These are phyloP conservation scores for Diaporthe sp. DNA, from an alignment of 2,329 filamentous ascomycete genomes.

Conservation along the genomic window DNA sequence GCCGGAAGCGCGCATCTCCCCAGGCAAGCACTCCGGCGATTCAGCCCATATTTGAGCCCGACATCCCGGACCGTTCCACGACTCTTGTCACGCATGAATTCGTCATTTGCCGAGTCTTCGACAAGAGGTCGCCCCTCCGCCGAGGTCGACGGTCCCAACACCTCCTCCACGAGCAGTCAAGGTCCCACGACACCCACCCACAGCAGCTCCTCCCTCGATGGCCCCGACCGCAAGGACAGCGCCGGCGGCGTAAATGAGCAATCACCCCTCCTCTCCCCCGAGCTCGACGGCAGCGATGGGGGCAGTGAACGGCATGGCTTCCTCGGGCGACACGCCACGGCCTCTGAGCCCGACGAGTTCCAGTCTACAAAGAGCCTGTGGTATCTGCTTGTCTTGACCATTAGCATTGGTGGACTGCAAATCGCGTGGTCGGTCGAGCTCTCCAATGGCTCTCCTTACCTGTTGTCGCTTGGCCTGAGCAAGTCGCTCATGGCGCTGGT, in stretches of 20 bases:
- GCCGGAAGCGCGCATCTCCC: not conserved
- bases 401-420: conserved; percentile 90
- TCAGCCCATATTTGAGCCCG: conserved; percentile 4
- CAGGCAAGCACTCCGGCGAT: not conserved
- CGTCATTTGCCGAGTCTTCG: conserved; percentile 52
- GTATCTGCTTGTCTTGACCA: conserved; percentile 88
- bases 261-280: conserved; percentile 64
- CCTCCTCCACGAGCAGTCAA: conserved; percentile 38
- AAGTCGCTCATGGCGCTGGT: conserved; percentile 87
- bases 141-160: conserved; percentile 42
- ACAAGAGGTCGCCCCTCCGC: conserved; percentile 48
- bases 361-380: conserved; percentile 83
- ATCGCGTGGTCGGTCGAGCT: conserved; percentile 97
- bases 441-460: conserved; percentile 89
- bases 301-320: conserved; percentile 49
- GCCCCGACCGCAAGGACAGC: conserved; percentile 17
- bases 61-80: not conserved
- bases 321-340: conserved; percentile 44
- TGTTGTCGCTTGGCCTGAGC: conserved; percentile 84
- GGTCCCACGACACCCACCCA: conserved; percentile 41
- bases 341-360: conserved; percentile 58
- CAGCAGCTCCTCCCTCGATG: conserved; percentile 44
- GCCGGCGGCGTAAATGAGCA: conserved; percentile 56
- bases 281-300: conserved; percentile 48
- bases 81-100: conserved; percentile 52